Conservation (phyloP, 2,329 filamentous ascomycete genomes). For the Didymella sp. region DNA sequence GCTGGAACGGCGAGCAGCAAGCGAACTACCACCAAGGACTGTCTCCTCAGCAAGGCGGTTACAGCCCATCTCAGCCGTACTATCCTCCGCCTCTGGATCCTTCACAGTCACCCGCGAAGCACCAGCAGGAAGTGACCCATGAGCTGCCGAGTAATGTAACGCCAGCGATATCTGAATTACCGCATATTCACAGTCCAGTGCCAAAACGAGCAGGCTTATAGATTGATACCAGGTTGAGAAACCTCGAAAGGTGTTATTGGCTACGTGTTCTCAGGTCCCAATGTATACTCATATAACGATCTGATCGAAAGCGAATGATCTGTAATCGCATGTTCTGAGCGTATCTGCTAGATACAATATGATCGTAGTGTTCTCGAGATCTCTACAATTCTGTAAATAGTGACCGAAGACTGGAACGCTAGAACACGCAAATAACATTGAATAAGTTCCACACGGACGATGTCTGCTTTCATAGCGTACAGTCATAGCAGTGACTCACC, state of each 20-base stretch:
- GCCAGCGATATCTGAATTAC: constrained; percentile 7
- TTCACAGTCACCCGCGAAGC: neutral
- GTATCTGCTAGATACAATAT: too few species aligned
- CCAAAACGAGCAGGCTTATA: constrained; percentile 3
- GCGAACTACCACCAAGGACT: neutral
- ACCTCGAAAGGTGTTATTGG: neutral
- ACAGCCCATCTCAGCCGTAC: neutral
- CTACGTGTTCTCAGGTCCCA: neutral
- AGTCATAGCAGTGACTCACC: too few species aligned
- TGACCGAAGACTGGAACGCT: too few species aligned
- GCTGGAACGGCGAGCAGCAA: neutral
- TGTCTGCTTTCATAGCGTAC: too few species aligned
- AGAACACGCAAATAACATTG: too few species aligned
- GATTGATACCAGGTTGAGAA: neutral
- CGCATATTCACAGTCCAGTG: constrained; percentile 2
- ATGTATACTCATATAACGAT: neutral
- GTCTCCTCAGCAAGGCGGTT: neutral
- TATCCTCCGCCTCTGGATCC: neutral
- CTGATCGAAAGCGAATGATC: neutral
- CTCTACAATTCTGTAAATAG: too few species aligned
- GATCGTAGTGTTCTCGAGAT: too few species aligned
- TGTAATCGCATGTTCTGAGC: neutral
- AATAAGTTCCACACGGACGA: too few species aligned
- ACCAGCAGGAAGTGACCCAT: neutral
- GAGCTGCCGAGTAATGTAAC: constrained; percentile 6